A percentile compares a stretch with the other conserved stretches of the same genome.
Evolutionary conservation across 163 green algal genomes (phyloP).

Genomic region (Coccomyxa subellipsoidea): DNA sequence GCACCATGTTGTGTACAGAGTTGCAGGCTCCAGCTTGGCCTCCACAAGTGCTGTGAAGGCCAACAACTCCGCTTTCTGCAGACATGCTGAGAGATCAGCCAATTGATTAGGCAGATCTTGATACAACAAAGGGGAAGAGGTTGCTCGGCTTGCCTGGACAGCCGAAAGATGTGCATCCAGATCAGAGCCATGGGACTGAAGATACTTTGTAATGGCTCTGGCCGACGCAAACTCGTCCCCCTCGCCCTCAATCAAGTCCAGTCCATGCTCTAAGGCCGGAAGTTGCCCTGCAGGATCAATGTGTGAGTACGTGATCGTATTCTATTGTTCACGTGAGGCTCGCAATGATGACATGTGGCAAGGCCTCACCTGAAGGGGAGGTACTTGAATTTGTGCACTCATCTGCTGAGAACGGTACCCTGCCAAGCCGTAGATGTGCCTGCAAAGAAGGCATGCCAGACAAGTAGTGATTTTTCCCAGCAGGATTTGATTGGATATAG

Average conservation of each 20-base stretch:
- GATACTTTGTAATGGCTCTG: constrained; percentile 28
- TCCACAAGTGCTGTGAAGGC: constrained; percentile 45
- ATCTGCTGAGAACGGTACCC: constrained; percentile 25
- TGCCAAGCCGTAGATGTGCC: constrained; percentile 49
- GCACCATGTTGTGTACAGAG: constrained; percentile 45
- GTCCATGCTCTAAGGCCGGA: constrained; percentile 17
- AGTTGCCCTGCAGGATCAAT: constrained; percentile 18
- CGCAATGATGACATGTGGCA: background rate
- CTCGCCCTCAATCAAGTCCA: constrained; percentile 2
- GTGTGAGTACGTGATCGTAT: too few relatives aligned
- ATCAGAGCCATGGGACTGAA: constrained; percentile 25
- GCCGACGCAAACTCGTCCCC: constrained; percentile 24
- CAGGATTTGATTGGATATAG: background rate
- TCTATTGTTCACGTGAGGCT: too few relatives aligned
- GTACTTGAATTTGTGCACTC: constrained; percentile 26
- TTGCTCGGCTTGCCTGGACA: background rate
- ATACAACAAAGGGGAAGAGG: background rate
- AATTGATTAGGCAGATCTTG: background rate
- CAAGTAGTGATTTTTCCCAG: background rate
- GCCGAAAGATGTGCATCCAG: constrained; percentile 27
- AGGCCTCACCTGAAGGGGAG: constrained; percentile 28
- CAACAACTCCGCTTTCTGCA: constrained; percentile 15
- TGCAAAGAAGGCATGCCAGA: too few relatives aligned
- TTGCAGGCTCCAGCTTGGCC: constrained; percentile 41
- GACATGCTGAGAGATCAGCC: background rate